Evolutionary conservation across 1,139 yeast genomes (phyloP).

Genomic region (Pichia sp.): DNA sequence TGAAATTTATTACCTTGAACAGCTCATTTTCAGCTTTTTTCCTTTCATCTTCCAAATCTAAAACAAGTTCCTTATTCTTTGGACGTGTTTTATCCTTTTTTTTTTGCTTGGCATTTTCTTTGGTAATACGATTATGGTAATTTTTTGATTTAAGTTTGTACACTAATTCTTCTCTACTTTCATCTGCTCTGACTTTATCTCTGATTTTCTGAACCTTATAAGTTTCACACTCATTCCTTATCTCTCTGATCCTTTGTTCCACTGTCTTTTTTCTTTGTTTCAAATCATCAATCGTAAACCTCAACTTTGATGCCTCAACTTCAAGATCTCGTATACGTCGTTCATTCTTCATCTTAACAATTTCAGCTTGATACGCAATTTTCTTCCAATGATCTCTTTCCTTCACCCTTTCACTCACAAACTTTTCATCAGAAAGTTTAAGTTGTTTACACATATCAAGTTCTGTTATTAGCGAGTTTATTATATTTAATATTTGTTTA

Average conservation of each 20-base stretch:
- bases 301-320: constrained; percentile 18
- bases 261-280: constrained; percentile 9
- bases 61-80: not conserved
- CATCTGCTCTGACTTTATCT: constrained; percentile 48
- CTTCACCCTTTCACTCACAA: constrained; percentile 16
- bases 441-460: constrained; percentile 3
- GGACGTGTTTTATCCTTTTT: not conserved
- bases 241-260: constrained; percentile 7
- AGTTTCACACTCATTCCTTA: constrained; percentile 10
- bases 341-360: constrained; percentile 14
- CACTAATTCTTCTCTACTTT: constrained; percentile 27
- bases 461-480: constrained; percentile 3
- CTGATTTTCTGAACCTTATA: constrained; percentile 7
- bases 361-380: constrained; percentile 9
- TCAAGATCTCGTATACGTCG: constrained; percentile 20
- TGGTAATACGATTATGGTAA: not conserved
- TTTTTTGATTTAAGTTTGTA: constrained; percentile 1
- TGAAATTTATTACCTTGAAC: constrained; percentile 1
- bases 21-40: not conserved
- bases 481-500: not conserved
- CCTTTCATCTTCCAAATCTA: constrained; percentile 6
- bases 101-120: not conserved
- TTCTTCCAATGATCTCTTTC: constrained; percentile 17
- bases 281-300: constrained; percentile 7
- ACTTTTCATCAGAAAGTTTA: not conserved